A percentile compares a stretch with the other conserved stretches of the same genome.
These are phyloP conservation scores for Davidsoniella australis DNA, from an alignment of 2,329 filamentous ascomycete genomes.

Conservation along the genomic window DNA sequence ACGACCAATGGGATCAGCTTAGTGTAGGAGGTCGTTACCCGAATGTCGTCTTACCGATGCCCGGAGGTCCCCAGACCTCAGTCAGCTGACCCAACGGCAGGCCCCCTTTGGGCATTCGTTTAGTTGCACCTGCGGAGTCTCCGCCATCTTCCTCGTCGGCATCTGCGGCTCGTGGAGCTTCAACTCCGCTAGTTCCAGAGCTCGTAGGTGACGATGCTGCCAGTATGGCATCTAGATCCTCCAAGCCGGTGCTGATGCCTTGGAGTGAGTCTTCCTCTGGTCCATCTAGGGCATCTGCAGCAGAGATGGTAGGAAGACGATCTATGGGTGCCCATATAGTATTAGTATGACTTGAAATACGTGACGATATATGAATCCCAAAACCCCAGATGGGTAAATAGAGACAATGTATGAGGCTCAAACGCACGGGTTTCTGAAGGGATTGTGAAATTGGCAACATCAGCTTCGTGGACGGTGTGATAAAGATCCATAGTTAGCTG, in stretches of 20 bases:
- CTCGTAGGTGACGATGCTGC: background rate
- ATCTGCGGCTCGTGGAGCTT: background rate
- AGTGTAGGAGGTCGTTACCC: constrained; percentile 34
- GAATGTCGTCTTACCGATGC: constrained; percentile 68
- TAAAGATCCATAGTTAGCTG: constrained; percentile 32
- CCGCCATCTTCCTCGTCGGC: background rate
- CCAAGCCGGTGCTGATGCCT: constrained; percentile 39
- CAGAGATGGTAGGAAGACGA: constrained; percentile 60
- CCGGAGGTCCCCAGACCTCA: constrained; percentile 77
- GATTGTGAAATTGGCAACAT: constrained; percentile 43
- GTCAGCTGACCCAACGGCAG: constrained; percentile 61
- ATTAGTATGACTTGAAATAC: background rate
- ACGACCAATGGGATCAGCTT: background rate
- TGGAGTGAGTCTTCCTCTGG: constrained; percentile 33
- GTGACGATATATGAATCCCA: no score
- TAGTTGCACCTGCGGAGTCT: background rate
- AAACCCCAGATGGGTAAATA: background rate
- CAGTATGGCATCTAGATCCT: constrained; percentile 33
- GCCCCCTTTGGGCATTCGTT: constrained; percentile 28
- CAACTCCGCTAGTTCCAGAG: background rate
- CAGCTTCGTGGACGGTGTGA: constrained; percentile 40
- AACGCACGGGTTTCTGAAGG: constrained; percentile 31
- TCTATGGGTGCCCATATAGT: constrained; percentile 28
- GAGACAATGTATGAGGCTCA: background rate
- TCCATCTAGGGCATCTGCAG: constrained; percentile 51